Conservation (phyloP, 495 filamentous ascomycete genomes). For the Xylaria palmicola region DNA sequence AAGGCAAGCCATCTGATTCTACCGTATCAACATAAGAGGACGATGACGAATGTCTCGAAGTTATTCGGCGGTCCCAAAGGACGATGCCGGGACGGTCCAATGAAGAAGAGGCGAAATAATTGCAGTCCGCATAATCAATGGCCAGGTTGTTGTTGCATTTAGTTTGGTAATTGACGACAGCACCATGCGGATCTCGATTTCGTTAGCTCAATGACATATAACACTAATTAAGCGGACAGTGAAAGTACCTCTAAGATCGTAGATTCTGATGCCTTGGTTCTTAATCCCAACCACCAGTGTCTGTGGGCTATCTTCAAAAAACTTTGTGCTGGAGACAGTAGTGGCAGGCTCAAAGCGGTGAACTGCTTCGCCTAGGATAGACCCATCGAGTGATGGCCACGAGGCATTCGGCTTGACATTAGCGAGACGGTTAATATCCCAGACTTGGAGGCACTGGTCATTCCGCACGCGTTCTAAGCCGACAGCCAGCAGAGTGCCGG, state of each 20-base stretch:
- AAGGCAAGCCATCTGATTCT: conserved; percentile 49
- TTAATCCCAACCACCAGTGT: conserved; percentile 80
- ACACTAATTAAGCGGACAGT: background rate
- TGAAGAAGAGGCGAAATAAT: conserved; percentile 90
- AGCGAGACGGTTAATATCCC: conserved; percentile 75
- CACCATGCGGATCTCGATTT: conserved; percentile 50
- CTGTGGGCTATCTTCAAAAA: conserved; percentile 83
- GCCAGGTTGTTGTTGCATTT: conserved; percentile 86
- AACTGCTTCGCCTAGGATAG: conserved; percentile 56
- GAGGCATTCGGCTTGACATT: conserved; percentile 37
- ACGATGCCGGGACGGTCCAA: conserved; percentile 68
- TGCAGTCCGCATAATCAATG: conserved; percentile 85
- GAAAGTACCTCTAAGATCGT: conserved; percentile 76
- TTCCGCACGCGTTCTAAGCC: conserved; percentile 89
- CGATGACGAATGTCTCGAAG: conserved; percentile 46
- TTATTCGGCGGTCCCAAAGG: conserved; percentile 84
- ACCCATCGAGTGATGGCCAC: conserved; percentile 39
- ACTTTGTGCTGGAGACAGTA: conserved; percentile 85
- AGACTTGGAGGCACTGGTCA: conserved; percentile 90
- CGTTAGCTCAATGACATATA: conserved; percentile 11
- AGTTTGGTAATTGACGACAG: conserved; percentile 63
- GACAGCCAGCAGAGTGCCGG: conserved; percentile 73
- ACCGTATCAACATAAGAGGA: conserved; percentile 47
- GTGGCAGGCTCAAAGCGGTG: conserved; percentile 78
- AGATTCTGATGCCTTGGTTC: conserved; percentile 81